Evolutionary conservation across 2,329 filamentous ascomycete species (phyloP).

Genomic region (Xylaria arbuscula): DNA sequence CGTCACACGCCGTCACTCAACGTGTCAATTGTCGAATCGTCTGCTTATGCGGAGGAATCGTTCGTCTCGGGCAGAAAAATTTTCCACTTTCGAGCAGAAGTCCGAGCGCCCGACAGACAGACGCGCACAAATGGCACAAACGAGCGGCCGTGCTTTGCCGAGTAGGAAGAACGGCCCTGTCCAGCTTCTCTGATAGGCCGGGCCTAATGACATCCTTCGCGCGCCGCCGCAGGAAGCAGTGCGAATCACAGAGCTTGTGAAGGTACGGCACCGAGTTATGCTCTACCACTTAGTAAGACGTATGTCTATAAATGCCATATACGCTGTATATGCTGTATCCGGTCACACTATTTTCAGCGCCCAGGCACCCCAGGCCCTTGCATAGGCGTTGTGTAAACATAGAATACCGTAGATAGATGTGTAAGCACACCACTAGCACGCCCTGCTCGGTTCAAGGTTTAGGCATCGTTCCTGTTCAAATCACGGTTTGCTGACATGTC

Average conservation of each 20-base stretch:
- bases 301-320: constrained; percentile 1
- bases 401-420: background rate
- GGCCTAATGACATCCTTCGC: constrained; percentile 9
- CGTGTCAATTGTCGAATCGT: constrained; percentile 26
- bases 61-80: constrained; percentile 14
- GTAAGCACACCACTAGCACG: background rate
- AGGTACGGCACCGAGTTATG: constrained; percentile 6
- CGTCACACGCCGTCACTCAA: background rate
- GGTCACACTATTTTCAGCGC: constrained; percentile 15
- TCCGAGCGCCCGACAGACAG: constrained; percentile 15
- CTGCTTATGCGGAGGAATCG: background rate
- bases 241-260: background rate
- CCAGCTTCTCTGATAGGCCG: constrained; percentile 31
- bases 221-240: constrained; percentile 11
- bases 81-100: constrained; percentile 2
- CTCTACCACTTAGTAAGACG: constrained; percentile 5
- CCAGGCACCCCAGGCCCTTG: background rate
- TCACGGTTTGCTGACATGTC: constrained; percentile 1
- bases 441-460: background rate
- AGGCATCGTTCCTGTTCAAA: background rate
- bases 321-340: background rate
- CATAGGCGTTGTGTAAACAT: constrained; percentile 7
- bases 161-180: constrained; percentile 24
- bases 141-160: constrained; percentile 7
- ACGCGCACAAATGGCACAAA: constrained; percentile 14